Conservation (phyloP, 1,139 yeast species). For the Pichia kudriavzevii region DNA sequence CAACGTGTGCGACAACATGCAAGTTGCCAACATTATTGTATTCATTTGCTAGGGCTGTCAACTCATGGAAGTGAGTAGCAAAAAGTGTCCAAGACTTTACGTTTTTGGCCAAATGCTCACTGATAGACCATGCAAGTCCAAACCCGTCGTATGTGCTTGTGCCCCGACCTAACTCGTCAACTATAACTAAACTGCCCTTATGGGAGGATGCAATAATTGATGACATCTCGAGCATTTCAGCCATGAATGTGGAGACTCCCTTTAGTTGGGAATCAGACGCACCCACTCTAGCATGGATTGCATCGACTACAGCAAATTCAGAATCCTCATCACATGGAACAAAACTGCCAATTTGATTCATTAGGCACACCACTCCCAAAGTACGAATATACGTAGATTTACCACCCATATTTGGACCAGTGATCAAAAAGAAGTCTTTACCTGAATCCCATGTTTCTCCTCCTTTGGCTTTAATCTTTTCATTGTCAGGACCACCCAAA, state of each 20-base stretch:
- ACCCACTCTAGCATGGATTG: slow-evolving; percentile 93
- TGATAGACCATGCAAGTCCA: slow-evolving; percentile 95
- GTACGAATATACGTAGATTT: slow-evolving; percentile 92
- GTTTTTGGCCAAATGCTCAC: slow-evolving; percentile 69
- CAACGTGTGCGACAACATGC: slow-evolving; percentile 92
- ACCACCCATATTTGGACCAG: slow-evolving; percentile 99
- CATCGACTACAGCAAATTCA: slow-evolving; percentile 77
- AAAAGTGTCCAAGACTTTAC: slow-evolving; percentile 76
- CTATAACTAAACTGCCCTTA: slow-evolving; percentile 73
- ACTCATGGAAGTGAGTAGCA: slow-evolving; percentile 96
- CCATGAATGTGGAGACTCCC: slow-evolving; percentile 96
- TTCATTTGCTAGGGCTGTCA: slow-evolving; percentile 66
- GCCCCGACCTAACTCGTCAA: slow-evolving; percentile 95
- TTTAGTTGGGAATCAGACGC: slow-evolving; percentile 96
- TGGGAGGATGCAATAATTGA: slow-evolving; percentile 85
- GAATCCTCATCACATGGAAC: slow-evolving; percentile 66
- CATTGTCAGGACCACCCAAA: slow-evolving; percentile 2
- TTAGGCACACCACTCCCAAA: slow-evolving; percentile 76
- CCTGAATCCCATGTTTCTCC: slow-evolving; percentile 40
- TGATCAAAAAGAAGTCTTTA: slow-evolving; percentile 74
- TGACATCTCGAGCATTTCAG: slow-evolving; percentile 95
- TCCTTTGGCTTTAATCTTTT: slow-evolving; percentile 2
- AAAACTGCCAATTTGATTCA: slow-evolving; percentile 92
- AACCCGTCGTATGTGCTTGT: slow-evolving; percentile 97
- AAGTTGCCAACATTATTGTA: slow-evolving; percentile 63